phyloP scores from a whole-genome alignment of 148 eudicot species.

The Vaccinium corymbosum region DNA sequence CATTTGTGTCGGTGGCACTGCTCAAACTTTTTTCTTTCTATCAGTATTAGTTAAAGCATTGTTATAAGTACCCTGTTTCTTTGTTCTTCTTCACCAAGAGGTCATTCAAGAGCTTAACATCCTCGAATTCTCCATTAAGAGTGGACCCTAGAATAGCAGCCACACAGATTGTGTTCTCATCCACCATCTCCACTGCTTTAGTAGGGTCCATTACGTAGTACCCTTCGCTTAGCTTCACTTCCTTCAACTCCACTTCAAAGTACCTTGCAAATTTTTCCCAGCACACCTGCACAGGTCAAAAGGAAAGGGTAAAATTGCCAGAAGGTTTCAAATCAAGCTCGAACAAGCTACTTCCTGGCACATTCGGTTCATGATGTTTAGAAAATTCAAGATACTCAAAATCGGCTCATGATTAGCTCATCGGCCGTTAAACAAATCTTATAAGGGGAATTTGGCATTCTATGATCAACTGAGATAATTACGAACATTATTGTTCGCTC shows the following conservation, averaged over 20 bases:
- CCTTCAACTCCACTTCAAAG: constrained; percentile 18
- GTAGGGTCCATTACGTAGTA: constrained; percentile 16
- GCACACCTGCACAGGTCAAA: neutral
- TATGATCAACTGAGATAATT: too few relatives aligned
- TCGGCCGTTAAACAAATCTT: neutral
- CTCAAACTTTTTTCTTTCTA: neutral
- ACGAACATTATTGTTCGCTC: too few relatives aligned
- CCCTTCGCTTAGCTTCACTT: constrained; percentile 16
- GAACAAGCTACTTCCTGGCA: neutral
- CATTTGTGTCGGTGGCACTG: neutral
- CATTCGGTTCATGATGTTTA: neutral
- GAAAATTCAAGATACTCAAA: neutral
- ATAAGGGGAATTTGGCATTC: too few relatives aligned
- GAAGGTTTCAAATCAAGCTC: neutral
- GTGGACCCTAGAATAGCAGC: constrained; percentile 16
- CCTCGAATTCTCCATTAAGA: constrained; percentile 17
- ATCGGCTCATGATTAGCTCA: neutral
- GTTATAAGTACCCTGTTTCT: constrained; percentile 7
- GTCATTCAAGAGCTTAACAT: constrained; percentile 17
- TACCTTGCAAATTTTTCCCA: constrained; percentile 7
- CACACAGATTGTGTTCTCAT: constrained; percentile 17
- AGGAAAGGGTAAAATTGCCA: neutral
- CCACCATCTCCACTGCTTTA: constrained; percentile 13
- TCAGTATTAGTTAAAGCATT: neutral
- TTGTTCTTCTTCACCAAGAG: constrained; percentile 13